A percentile compares a stretch with the other conserved stretches of the same genome.
These are phyloP conservation scores for Aspergillus sp. DNA, from an alignment of 2,329 filamentous ascomycete species.

Conservation along the genomic window DNA sequence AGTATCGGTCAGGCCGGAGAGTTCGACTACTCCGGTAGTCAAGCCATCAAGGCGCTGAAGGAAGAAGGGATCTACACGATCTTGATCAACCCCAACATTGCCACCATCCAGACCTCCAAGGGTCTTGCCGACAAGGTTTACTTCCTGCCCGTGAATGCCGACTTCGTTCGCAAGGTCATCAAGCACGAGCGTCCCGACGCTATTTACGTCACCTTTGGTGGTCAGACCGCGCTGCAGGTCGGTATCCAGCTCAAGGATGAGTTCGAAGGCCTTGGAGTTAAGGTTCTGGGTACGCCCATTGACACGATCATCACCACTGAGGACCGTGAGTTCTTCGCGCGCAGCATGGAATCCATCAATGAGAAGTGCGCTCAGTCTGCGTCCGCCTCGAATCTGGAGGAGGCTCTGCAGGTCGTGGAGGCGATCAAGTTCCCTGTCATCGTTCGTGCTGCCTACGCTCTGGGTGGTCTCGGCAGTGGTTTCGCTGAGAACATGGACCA, in stretches of 20 bases:
- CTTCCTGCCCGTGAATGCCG: constrained; percentile 93
- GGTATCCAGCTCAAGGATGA: constrained; percentile 98
- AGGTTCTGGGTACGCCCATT: constrained; percentile 93
- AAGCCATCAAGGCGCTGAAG: constrained; percentile 97
- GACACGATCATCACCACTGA: constrained; percentile 98
- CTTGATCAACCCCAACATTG: constrained; percentile 98
- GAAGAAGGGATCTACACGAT: constrained; percentile 98
- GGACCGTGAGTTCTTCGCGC: constrained; percentile 93
- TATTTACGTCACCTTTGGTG: constrained; percentile 97
- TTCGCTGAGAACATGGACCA: constrained; percentile 88
- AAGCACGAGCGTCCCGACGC: constrained; percentile 90
- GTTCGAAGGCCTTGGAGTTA: constrained; percentile 86
- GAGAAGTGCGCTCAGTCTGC: constrained; percentile 98
- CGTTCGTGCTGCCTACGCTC: constrained; percentile 90
- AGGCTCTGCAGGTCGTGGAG: constrained; percentile 84
- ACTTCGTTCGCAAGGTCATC: constrained; percentile 97
- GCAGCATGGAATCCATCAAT: constrained; percentile 97
- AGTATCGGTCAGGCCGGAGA: constrained; percentile 98
- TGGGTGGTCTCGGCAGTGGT: constrained; percentile 91
- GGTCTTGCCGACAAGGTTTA: constrained; percentile 98
- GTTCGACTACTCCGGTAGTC: constrained; percentile 97
- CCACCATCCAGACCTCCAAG: constrained; percentile 97
- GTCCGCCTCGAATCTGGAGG: constrained; percentile 82
- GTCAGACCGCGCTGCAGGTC: constrained; percentile 93
- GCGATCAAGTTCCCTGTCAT: constrained; percentile 96